Evolutionary conservation across 306 rosid species (phyloP).

Genomic region (Morella rubra): DNA sequence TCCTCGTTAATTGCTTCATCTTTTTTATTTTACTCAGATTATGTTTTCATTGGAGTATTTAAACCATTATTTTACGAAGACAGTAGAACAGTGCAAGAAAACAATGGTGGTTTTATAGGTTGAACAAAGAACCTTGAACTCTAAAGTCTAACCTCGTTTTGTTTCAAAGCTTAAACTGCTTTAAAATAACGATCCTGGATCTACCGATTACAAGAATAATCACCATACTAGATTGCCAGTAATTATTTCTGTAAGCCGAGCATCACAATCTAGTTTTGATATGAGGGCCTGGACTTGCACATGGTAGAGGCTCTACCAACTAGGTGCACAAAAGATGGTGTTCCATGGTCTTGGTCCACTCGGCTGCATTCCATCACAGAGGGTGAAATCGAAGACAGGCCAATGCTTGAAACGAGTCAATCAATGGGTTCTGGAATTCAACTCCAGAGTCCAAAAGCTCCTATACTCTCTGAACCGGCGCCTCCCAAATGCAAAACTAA

Average conservation of each 20-base stretch:
- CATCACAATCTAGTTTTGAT: neutral
- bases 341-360: constrained; percentile 76
- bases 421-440: constrained; percentile 41
- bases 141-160: too few relatives aligned
- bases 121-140: too few relatives aligned
- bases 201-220: too few relatives aligned
- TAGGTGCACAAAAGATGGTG: constrained; percentile 65
- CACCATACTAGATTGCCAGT: too few relatives aligned
- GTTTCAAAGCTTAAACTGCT: too few relatives aligned
- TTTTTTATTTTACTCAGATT: too few relatives aligned
- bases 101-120: too few relatives aligned
- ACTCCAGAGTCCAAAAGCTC: constrained; percentile 51
- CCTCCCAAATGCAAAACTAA: constrained; percentile 51
- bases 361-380: constrained; percentile 94
- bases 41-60: too few relatives aligned
- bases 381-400: constrained; percentile 67
- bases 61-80: too few relatives aligned
- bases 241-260: too few relatives aligned
- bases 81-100: neutral
- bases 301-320: constrained; percentile 52
- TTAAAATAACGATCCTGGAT: too few relatives aligned
- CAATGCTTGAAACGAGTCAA: constrained; percentile 69
- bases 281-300: neutral
- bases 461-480: constrained; percentile 41
- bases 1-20: neutral